phyloP scores from a whole-genome alignment of 805 yeast species.

The Nematodospora valgi region DNA sequence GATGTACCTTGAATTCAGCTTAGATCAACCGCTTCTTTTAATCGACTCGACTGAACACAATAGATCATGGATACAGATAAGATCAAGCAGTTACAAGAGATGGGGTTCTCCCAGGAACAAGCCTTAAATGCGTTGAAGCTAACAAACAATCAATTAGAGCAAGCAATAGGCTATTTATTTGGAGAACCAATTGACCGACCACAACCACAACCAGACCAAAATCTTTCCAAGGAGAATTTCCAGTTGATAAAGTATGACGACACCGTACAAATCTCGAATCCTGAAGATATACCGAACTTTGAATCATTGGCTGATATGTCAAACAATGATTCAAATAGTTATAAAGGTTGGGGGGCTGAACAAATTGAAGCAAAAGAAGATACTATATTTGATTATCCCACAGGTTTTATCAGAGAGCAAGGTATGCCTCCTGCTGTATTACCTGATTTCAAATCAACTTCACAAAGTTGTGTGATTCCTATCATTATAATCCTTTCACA shows the following conservation, averaged over 20 bases:
- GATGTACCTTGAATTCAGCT: too few species aligned
- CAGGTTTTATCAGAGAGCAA: not conserved
- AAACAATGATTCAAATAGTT: not conserved
- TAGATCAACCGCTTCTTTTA: too few species aligned
- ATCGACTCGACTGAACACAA: too few species aligned
- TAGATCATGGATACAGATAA: constrained; percentile 14
- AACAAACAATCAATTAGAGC: constrained; percentile 22
- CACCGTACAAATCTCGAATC: constrained; percentile 25
- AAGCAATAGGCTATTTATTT: constrained; percentile 33
- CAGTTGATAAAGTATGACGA: constrained; percentile 13
- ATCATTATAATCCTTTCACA: constrained; percentile 26
- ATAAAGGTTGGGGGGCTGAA: not conserved
- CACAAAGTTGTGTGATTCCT: constrained; percentile 28
- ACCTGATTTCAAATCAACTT: constrained; percentile 10
- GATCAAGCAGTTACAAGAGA: constrained; percentile 24
- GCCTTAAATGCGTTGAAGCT: constrained; percentile 35
- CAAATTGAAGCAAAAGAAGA: constrained; percentile 2
- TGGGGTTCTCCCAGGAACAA: constrained; percentile 40
- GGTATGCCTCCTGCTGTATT: constrained; percentile 18
- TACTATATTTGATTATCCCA: constrained; percentile 3
- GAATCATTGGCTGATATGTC: not conserved
- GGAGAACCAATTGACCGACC: constrained; percentile 22
- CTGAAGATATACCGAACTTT: constrained; percentile 29
- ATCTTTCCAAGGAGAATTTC: constrained; percentile 1
- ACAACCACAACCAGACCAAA: constrained; percentile 6